Evolutionary conservation across 2,329 filamentous ascomycete species (phyloP).

Genomic region (Daldinia sp.): DNA sequence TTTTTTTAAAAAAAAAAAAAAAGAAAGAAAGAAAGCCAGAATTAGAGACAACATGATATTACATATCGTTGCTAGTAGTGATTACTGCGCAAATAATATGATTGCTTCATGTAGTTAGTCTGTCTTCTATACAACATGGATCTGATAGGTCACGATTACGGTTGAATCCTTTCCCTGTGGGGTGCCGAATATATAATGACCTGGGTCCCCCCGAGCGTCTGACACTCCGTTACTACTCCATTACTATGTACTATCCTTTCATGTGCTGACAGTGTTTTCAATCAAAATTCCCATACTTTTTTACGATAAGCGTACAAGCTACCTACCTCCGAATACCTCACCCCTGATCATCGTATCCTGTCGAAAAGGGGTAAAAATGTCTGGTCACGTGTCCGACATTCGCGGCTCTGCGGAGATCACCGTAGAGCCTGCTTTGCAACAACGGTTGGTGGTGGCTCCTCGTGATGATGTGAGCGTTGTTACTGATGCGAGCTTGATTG

Average conservation of each 20-base stretch:
- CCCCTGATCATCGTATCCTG: neutral
- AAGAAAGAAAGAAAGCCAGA: too few relatives aligned
- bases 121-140: neutral
- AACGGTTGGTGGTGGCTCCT: constrained; percentile 22
- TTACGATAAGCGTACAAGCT: too few relatives aligned
- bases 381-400: neutral
- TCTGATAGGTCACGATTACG: neutral
- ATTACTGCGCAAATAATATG: neutral
- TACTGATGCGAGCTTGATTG: constrained; percentile 20
- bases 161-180: neutral
- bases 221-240: neutral
- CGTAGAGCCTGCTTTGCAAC: constrained; percentile 2
- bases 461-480: constrained; percentile 11
- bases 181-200: neutral
- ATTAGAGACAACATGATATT: neutral
- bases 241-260: neutral
- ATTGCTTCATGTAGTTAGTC: neutral
- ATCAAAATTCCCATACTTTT: neutral
- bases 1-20: too few relatives aligned
- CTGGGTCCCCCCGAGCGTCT: neutral
- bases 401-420: constrained; percentile 2
- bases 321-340: neutral
- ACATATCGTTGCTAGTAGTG: neutral
- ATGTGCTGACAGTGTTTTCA: neutral
- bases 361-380: constrained; percentile 12